Percentiles rank a stretch among this genome's conserved stretches.
Conservation (phyloP, 352 stramenopile species). For the Globisporangium nodosum region DNA sequence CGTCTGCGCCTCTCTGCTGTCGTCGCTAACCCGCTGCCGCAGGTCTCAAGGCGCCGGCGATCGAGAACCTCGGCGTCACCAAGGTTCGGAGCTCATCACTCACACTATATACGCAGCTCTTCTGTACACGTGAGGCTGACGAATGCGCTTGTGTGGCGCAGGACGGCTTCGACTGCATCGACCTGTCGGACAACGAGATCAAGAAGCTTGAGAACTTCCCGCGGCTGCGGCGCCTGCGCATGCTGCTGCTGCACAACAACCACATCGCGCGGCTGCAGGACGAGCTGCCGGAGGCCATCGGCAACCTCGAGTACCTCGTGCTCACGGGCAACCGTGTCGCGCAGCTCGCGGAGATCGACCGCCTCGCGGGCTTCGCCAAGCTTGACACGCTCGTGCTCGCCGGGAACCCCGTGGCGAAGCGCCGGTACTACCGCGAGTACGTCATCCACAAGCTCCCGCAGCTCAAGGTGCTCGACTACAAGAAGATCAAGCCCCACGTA, state of each 20-base stretch:
- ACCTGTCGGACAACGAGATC: constrained; percentile 94
- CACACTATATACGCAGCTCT: neutral
- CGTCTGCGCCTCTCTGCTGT: constrained; percentile 5
- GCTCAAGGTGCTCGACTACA: constrained; percentile 83
- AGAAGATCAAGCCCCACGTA: constrained; percentile 74
- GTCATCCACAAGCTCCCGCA: constrained; percentile 88
- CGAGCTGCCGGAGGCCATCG: constrained; percentile 65
- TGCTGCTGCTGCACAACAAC: constrained; percentile 92
- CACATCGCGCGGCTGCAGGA: constrained; percentile 85
- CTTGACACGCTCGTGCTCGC: constrained; percentile 81
- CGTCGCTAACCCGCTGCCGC: constrained; percentile 27
- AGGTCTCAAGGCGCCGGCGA: constrained; percentile 89
- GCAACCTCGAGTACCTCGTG: constrained; percentile 86
- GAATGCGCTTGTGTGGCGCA: constrained; percentile 9
- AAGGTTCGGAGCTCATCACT: constrained; percentile 33
- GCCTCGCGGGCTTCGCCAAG: constrained; percentile 69
- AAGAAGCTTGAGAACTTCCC: constrained; percentile 95
- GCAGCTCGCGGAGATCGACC: constrained; percentile 80
- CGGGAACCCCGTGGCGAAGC: constrained; percentile 88
- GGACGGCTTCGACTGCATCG: constrained; percentile 93
- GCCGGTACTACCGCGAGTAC: constrained; percentile 91
- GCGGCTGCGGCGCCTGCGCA: constrained; percentile 79
- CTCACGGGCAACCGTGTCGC: constrained; percentile 88
- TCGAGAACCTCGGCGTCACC: constrained; percentile 92
- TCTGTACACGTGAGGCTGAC: neutral